A percentile compares a stretch with the other conserved stretches of the same genome.
phyloP scores from a whole-genome alignment of 441 rosid species.

The Pelargonium myrrhifolium region DNA sequence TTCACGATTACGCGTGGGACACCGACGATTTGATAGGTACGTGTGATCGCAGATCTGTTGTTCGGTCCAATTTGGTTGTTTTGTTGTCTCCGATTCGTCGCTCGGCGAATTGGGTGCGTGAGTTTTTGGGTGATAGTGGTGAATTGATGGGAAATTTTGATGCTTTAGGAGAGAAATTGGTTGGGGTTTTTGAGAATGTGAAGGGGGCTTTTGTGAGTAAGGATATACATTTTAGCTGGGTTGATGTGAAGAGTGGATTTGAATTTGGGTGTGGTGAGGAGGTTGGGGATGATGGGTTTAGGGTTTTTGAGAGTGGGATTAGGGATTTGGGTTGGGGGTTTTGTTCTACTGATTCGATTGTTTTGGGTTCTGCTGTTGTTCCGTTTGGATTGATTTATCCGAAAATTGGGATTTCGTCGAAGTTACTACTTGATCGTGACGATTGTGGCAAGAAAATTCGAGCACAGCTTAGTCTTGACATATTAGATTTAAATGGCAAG shows the following conservation, averaged over 20 bases:
- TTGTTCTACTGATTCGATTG: constrained; percentile 58
- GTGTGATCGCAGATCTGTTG: constrained; percentile 1
- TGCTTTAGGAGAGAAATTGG: constrained; percentile 32
- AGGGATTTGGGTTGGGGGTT: constrained; percentile 79
- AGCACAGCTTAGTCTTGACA: constrained; percentile 55
- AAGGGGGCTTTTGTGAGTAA: constrained; percentile 47
- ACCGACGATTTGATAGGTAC: constrained; percentile 22
- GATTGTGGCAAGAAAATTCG: constrained; percentile 17
- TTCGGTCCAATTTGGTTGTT: constrained; percentile 66
- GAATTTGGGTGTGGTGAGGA: not conserved
- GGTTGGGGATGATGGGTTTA: constrained; percentile 15
- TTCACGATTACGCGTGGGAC: constrained; percentile 84
- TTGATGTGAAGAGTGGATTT: constrained; percentile 42
- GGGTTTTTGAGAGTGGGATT: constrained; percentile 42
- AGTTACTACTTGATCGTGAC: constrained; percentile 15
- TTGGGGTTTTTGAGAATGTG: constrained; percentile 44
- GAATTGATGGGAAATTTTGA: constrained; percentile 30
- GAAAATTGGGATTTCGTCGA: constrained; percentile 36
- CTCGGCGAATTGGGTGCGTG: constrained; percentile 33
- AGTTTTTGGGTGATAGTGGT: constrained; percentile 41
- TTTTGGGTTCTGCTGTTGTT: constrained; percentile 53
- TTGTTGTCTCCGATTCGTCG: constrained; percentile 50
- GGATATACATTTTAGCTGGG: constrained; percentile 79
- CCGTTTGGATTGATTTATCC: constrained; percentile 87
- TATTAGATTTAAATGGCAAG: constrained; percentile 52